Conservation (phyloP, 306 rosid genomes). For the Prunus mira region DNA sequence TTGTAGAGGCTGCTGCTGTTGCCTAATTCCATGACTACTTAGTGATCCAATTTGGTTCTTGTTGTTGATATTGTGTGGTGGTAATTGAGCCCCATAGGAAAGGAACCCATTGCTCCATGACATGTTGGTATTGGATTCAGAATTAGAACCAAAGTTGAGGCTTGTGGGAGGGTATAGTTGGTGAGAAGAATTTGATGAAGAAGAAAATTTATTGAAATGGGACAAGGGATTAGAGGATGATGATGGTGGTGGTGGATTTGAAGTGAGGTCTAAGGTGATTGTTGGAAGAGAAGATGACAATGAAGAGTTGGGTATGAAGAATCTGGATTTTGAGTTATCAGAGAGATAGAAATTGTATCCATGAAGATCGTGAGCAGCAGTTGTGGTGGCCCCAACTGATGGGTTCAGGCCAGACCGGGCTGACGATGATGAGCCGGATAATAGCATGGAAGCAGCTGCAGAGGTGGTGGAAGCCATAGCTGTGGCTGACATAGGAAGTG, state of each 20-base stretch:
- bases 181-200: constrained; percentile 38
- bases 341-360: constrained; percentile 57
- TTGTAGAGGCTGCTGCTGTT: constrained; percentile 25
- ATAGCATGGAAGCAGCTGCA: constrained; percentile 84
- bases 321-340: constrained; percentile 38
- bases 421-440: constrained; percentile 59
- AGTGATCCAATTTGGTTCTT: constrained; percentile 35
- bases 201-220: constrained; percentile 41
- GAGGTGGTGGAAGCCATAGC: constrained; percentile 98
- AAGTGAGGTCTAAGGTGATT: constrained; percentile 86
- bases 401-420: constrained; percentile 21
- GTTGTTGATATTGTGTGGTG: constrained; percentile 23
- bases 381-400: constrained; percentile 15
- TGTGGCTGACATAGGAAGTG: constrained; percentile 77
- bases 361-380: constrained; percentile 32
- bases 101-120: constrained; percentile 57
- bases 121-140: constrained; percentile 36
- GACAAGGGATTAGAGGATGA: constrained; percentile 37
- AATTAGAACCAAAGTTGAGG: constrained; percentile 49
- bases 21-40: constrained; percentile 42
- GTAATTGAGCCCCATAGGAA: constrained; percentile 25
- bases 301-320: constrained; percentile 62
- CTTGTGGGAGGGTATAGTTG: constrained; percentile 46
- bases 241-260: constrained; percentile 44
- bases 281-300: constrained; percentile 70